phyloP scores from a whole-genome alignment of 176 grass and related monocot genomes.

The Triticum turgidum region DNA sequence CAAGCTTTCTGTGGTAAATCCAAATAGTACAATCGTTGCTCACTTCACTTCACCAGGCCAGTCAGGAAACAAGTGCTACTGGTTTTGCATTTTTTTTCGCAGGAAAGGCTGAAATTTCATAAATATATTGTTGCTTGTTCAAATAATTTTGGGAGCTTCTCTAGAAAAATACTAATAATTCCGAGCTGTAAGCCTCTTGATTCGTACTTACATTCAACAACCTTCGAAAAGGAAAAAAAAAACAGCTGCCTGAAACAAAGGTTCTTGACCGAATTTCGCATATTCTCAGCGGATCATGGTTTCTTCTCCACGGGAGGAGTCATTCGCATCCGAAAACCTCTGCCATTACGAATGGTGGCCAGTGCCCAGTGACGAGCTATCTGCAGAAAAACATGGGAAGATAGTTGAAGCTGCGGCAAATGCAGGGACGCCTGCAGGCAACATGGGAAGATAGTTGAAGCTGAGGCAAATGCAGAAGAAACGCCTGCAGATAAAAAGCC shows the following conservation, averaged over 20 bases:
- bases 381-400: neutral
- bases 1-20: too few relatives aligned
- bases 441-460: neutral
- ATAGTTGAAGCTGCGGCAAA: too few relatives aligned
- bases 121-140: neutral
- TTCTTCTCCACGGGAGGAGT: neutral
- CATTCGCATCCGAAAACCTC: neutral
- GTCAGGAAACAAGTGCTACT: too few relatives aligned
- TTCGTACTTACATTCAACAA: neutral
- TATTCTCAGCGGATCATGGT: neutral
- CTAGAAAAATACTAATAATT: too few relatives aligned
- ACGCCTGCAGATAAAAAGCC: neutral
- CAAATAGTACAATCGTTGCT: too few relatives aligned
- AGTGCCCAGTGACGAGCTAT: neutral
- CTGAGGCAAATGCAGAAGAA: neutral
- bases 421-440: too few relatives aligned
- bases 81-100: too few relatives aligned
- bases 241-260: neutral
- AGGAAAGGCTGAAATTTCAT: neutral
- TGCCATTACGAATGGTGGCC: neutral
- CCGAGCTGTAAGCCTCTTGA: slow-evolving; percentile 20
- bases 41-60: too few relatives aligned
- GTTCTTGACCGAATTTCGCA: neutral
- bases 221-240: neutral
- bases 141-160: neutral